A percentile compares a stretch with the other conserved stretches of the same genome.
These are phyloP conservation scores for Podospora sp. DNA, from an alignment of 495 filamentous ascomycete genomes.

Conservation along the genomic window DNA sequence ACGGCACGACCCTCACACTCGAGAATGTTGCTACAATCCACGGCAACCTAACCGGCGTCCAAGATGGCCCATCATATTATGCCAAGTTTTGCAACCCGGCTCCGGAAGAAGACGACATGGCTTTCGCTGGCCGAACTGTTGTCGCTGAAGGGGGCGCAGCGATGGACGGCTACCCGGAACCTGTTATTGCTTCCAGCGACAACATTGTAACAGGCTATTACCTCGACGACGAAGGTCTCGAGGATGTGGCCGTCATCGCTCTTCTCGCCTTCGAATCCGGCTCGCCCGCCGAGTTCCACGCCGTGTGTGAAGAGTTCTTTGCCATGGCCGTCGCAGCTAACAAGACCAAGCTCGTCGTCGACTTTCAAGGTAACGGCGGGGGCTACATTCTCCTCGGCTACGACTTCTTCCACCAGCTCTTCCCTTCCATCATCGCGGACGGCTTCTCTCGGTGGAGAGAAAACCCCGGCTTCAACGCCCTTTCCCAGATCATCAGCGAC, in stretches of 20 bases:
- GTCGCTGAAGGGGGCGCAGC: not conserved
- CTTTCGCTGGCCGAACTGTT: not conserved
- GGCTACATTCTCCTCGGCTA: constrained; percentile 51
- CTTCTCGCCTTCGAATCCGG: constrained; percentile 27
- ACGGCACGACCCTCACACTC: constrained; percentile 23
- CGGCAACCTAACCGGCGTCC: constrained; percentile 21
- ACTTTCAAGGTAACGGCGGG: constrained; percentile 56
- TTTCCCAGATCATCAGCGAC: constrained; percentile 36
- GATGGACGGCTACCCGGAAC: constrained; percentile 51
- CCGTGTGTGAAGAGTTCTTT: constrained; percentile 44
- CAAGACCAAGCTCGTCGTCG: constrained; percentile 57
- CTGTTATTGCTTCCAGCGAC: constrained; percentile 46
- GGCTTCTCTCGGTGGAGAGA: constrained; percentile 33
- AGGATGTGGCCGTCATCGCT: constrained; percentile 42
- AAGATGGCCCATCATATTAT: constrained; percentile 20
- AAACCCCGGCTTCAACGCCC: constrained; percentile 35
- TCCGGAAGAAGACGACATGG: not conserved
- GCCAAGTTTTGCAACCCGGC: constrained; percentile 26
- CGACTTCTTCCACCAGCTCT: constrained; percentile 43
- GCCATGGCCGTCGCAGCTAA: constrained; percentile 37
- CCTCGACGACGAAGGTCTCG: constrained; percentile 43
- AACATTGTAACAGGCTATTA: constrained; percentile 54
- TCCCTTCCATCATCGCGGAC: constrained; percentile 31
- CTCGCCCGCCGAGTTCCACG: constrained; percentile 40
- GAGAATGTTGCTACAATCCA: constrained; percentile 26